Percentiles rank a stretch among this genome's conserved stretches.
phyloP scores from a whole-genome alignment of 495 filamentous ascomycete species.

The Jackrogersella multiformis region DNA sequence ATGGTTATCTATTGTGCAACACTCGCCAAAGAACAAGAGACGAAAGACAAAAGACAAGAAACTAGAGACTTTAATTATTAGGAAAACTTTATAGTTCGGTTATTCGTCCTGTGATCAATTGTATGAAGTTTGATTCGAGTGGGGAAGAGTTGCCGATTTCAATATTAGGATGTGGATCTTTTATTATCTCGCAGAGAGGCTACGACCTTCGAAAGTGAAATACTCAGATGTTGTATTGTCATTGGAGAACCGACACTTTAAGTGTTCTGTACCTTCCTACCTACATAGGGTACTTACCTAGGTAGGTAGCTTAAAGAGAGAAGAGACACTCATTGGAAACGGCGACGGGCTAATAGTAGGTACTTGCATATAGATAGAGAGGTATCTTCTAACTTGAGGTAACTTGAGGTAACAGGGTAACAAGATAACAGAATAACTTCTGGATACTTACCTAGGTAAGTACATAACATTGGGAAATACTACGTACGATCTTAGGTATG shows the following conservation, averaged over 20 bases:
- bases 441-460: too few species aligned
- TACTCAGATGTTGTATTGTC: neutral
- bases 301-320: neutral
- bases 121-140: conserved; percentile 13
- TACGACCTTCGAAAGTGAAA: neutral
- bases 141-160: conserved; percentile 26
- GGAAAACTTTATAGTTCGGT: neutral
- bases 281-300: neutral
- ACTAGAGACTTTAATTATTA: too few species aligned
- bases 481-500: too few species aligned
- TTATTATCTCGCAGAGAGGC: conserved; percentile 5
- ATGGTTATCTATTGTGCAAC: conserved; percentile 11
- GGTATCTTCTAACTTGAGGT: too few species aligned
- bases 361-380: too few species aligned
- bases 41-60: too few species aligned
- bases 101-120: neutral
- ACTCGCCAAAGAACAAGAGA: too few species aligned
- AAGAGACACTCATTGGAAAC: neutral
- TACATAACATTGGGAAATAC: too few species aligned
- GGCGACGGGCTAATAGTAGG: neutral
- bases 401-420: too few species aligned
- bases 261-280: too few species aligned
- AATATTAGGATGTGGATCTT: conserved; percentile 8
- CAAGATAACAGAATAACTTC: too few species aligned
- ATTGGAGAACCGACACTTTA: neutral